Evolutionary conservation across 176 grass and related monocot genomes (phyloP), one percentile per base, ranked within the genome.

Genomic region (Carex scoparia): DNA sequence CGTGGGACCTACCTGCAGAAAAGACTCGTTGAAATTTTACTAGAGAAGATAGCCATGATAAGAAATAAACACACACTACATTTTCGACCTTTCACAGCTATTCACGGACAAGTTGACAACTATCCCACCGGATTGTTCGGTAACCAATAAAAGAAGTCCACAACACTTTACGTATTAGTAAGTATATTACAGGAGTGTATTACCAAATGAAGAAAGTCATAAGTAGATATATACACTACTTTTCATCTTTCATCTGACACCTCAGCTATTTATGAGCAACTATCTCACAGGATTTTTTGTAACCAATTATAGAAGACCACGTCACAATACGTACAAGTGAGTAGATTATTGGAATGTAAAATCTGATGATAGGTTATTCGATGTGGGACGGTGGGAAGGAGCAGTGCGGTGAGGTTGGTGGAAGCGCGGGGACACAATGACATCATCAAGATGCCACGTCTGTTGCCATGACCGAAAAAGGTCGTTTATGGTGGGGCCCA

Each of bases 361-460:
- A 61, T 61, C 16, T 2, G 9, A 51, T 51, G 57, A 61, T 4
- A 7, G 58, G 18, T 61, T 61, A 19, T 18, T 18, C 4, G 67
- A n/a, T 16, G 33, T 35, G 65, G 65, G 67, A 70, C 67, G 67
- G 67, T 72, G 69, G 15, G 69, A 72, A 72, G 67, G 33, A 70
- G 81, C 75, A 11, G 92, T 86, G 89, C 89, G 85, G 92, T 86
- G 89, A 88, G 87, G 89, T 94, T 94, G 92, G 87, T 94, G 90
- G 79, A 63, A 56, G 27, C 78, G 49, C 79, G 86, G 84, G 5
- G 1, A 44, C 1, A 0, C 1, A 0, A 19, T 94, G 87, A 94
- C 90, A 84, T 94, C 92, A 92, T 16, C 33, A 0, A 0, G 0
- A 4, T 16, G 90, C 90, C 92, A 94, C 90, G 90, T 94, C 86